phyloP scores from a whole-genome alignment of 2,329 filamentous ascomycete genomes.

The Alternaria conjuncta region DNA sequence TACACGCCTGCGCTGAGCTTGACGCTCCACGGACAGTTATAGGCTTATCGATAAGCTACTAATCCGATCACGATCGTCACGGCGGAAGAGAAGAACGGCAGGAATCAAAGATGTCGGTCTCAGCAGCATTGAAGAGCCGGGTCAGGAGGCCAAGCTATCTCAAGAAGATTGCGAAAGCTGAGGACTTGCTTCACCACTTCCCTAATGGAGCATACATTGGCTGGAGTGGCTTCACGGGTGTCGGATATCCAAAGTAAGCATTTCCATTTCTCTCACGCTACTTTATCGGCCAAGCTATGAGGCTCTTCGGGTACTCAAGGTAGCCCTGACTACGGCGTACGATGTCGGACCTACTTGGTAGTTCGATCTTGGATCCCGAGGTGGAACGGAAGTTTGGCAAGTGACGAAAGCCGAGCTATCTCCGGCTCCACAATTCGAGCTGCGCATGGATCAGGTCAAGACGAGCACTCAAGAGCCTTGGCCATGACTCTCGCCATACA shows the following conservation, averaged over 20 bases:
- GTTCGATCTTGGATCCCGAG: conserved; percentile 26
- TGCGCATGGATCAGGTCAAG: conserved; percentile 14
- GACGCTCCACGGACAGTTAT: not conserved
- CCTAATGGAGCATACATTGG: conserved; percentile 86
- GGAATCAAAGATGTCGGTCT: conserved; percentile 58
- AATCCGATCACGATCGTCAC: not conserved
- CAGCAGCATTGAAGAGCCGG: conserved; percentile 76
- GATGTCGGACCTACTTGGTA: conserved; percentile 9
- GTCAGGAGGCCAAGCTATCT: conserved; percentile 78
- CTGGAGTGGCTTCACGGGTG: conserved; percentile 90
- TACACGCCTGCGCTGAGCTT: not conserved
- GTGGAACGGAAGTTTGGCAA: conserved; percentile 36
- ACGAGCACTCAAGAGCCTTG: not conserved
- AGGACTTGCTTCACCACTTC: conserved; percentile 81
- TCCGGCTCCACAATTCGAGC: conserved; percentile 24
- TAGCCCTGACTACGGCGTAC: not conserved
- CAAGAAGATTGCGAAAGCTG: conserved; percentile 77
- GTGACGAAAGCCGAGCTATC: conserved; percentile 29
- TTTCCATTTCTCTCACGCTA: not conserved
- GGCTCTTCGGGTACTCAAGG: not conserved
- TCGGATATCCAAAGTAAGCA: conserved; percentile 83
- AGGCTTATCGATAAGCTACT: conserved; percentile 18
- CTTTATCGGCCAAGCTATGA: not conserved
- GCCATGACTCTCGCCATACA: conserved; percentile 8
- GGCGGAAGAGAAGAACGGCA: not conserved